phyloP scores from a whole-genome alignment of 148 eudicot genomes.

The Silene conica region DNA sequence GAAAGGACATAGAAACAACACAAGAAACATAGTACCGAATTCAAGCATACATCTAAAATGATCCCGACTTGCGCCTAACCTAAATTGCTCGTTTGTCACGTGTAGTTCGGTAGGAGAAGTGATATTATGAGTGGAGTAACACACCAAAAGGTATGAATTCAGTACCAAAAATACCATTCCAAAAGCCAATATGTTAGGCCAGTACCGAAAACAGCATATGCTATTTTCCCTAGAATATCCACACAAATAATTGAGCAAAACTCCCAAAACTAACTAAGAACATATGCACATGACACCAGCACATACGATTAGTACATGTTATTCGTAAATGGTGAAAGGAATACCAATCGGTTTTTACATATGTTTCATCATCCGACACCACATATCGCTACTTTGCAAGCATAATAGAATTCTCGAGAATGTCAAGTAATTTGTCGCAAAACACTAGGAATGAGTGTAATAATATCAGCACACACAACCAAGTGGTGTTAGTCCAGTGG shows the following conservation, averaged over 20 bases:
- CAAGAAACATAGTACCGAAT: neutral
- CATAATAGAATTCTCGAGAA: neutral
- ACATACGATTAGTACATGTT: neutral
- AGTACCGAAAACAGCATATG: neutral
- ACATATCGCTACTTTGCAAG: neutral
- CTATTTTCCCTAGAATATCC: neutral
- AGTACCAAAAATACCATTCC: neutral
- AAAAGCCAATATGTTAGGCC: neutral
- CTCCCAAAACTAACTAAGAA: neutral
- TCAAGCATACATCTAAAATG: neutral
- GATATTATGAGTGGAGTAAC: neutral
- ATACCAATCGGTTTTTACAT: neutral
- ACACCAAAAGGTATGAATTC: neutral
- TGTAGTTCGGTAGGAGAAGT: neutral
- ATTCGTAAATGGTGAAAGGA: neutral
- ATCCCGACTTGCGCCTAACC: neutral
- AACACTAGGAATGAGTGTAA: neutral
- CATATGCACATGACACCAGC: conserved; percentile 1
- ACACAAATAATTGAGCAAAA: neutral
- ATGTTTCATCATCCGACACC: neutral
- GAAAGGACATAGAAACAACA: neutral
- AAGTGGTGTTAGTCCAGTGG: too few relatives aligned
- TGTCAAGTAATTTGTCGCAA: neutral
- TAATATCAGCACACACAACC: too few relatives aligned
- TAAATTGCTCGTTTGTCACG: neutral